phyloP scores from a whole-genome alignment of 176 grass and related monocot genomes.

The Guadua angustifolia region DNA sequence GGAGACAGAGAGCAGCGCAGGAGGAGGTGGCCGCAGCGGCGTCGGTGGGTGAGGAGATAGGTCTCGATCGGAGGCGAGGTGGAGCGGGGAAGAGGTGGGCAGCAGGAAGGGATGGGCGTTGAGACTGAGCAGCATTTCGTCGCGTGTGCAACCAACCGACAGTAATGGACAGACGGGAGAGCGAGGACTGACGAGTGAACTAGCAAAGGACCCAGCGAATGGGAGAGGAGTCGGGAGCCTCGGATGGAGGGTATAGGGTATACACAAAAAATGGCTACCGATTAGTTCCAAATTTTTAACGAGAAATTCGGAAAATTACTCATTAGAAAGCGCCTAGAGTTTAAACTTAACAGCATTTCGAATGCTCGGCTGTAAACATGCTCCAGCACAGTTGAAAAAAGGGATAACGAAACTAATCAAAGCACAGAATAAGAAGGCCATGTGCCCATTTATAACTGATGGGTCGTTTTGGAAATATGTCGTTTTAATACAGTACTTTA shows the following conservation, averaged over 20 bases:
- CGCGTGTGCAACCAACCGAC: not conserved
- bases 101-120: constrained; percentile 28
- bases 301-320: no score
- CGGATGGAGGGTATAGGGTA: no score
- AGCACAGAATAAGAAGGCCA: not conserved
- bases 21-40: constrained; percentile 6
- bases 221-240: not conserved
- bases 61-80: constrained; percentile 15
- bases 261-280: no score
- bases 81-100: not conserved
- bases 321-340: no score
- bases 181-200: not conserved
- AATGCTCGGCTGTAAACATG: no score
- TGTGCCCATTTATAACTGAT: constrained; percentile 1
- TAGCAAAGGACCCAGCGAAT: not conserved
- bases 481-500: not conserved
- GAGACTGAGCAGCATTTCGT: constrained; percentile 55
- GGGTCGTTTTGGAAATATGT: not conserved
- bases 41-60: not conserved
- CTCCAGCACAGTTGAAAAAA: no score
- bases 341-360: no score
- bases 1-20: not conserved
- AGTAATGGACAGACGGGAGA: not conserved
- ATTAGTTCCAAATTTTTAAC: no score
- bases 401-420: not conserved